Evolutionary conservation across 1,284 basidiomycete species (phyloP), one percentile per base, ranked within the genome.

Genomic region (Puccinia coronata): DNA sequence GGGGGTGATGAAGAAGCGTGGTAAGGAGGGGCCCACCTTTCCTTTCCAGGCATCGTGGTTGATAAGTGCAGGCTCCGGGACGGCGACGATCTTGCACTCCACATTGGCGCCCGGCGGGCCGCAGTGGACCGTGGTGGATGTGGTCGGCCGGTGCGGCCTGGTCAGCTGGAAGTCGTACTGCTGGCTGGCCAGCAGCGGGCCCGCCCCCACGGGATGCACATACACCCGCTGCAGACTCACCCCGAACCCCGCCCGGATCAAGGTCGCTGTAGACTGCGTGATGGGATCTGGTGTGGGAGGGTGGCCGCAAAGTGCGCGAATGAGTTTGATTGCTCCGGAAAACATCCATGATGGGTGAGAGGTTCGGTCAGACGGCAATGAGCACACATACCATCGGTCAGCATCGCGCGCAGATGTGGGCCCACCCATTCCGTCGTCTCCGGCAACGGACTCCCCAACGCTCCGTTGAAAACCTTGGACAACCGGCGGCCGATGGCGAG

Each of bases 11-110:
- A 59, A 41, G 23, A 23, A 28, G 34, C 25, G 4, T 53, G 18
- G 39, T 8, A 18, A 36, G 51, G 25, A 51, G 3, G 6, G 6
- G 31, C 74, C 34, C 23, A 77, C 75, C 31, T 65, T 49, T n/a
- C 75, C 75, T 28, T 77, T 77, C 23, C 53, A 47, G 18, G 75
- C 75, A 77, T 77, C 75, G 31, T 67, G 6, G 34, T 67, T 77
- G 41, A 65, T 39, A 14, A 77, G 31, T 8, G 61, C n/a, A 65
- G 75, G 59, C 36, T 77, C 75, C n/a, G 75, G 47, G 28, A 77
- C 47, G 11, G 36, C 47, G 14, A 77, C 75, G 28, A 77, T 49
- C 65, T 77, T 77, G 36, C 75, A 77, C 43, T 77, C 61, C 34
- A 77, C 75, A 77, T 77, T 77, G 14, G 31, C 47, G 34, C 25